Percentiles rank a stretch among this genome's conserved stretches.
Conservation (phyloP, 2,329 filamentous ascomycete genomes). For the Curvularia spicifera region DNA sequence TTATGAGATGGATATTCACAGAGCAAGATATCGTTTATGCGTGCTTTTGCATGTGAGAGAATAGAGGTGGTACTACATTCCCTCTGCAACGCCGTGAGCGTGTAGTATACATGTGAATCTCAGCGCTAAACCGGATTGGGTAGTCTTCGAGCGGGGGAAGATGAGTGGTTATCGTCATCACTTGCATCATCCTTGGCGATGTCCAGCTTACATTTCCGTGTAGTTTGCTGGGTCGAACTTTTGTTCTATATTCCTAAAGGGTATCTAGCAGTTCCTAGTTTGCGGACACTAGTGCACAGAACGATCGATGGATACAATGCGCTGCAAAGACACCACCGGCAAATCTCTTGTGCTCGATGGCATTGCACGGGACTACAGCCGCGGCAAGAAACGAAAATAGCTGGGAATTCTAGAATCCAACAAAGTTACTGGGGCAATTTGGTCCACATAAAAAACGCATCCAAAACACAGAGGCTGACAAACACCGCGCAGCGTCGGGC, state of each 20-base stretch:
- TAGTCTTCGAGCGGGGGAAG: conserved; percentile 14
- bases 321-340: conserved; percentile 1
- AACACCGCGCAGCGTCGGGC: conserved; percentile 10
- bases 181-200: background rate
- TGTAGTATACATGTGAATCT: background rate
- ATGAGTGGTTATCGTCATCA: conserved; percentile 16
- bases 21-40: background rate
- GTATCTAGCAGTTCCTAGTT: background rate
- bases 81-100: background rate
- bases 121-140: conserved; percentile 21
- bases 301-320: background rate
- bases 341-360: background rate
- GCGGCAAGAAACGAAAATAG: background rate
- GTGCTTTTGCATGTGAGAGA: background rate
- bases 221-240: background rate
- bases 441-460: conserved; percentile 12
- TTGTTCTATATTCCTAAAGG: too few species aligned
- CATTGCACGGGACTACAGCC: background rate
- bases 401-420: background rate
- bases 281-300: background rate
- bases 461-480: conserved; percentile 12
- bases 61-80: background rate
- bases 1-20: background rate
- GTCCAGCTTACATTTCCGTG: background rate
- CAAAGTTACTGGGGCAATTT: background rate